Conservation (phyloP, 371 early-diverging fungal genomes). For the Syncephalis fuscata region DNA sequence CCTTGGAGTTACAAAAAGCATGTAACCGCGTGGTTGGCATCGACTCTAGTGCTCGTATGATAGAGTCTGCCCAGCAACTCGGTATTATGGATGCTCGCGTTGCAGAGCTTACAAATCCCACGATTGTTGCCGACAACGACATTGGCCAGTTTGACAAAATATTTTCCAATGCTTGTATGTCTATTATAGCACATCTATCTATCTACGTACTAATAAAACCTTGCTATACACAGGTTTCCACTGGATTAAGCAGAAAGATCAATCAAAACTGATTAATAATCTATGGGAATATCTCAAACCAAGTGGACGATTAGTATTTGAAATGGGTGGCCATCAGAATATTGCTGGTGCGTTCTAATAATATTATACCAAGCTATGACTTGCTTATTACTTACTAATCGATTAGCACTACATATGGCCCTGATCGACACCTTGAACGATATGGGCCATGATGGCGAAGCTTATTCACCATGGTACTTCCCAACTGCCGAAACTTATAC, state of each 20-base stretch:
- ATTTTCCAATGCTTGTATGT: conserved; percentile 35
- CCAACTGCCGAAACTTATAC: conserved; percentile 33
- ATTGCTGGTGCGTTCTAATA: conserved; percentile 17
- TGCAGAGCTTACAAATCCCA: conserved; percentile 22
- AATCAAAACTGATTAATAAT: conserved; percentile 32
- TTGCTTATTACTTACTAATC: conserved; percentile 12
- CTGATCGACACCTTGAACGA: conserved; percentile 31
- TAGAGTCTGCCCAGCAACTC: conserved; percentile 19
- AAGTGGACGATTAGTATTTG: conserved; percentile 39
- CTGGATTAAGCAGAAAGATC: conserved; percentile 53
- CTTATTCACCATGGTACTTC: conserved; percentile 48
- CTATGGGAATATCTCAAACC: conserved; percentile 32
- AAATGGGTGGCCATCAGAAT: conserved; percentile 40
- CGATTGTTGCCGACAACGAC: too few species aligned
- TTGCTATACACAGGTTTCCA: conserved; percentile 28
- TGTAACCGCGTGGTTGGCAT: conserved; percentile 35
- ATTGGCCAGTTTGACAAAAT: conserved; percentile 33
- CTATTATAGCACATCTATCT: conserved; percentile 1
- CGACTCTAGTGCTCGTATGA: conserved; percentile 43
- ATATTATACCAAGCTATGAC: neutral
- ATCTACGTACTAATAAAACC: conserved; percentile 5
- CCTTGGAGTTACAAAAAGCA: conserved; percentile 20
- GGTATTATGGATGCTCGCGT: conserved; percentile 18
- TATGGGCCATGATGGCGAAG: conserved; percentile 29
- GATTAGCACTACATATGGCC: conserved; percentile 26